Conservation (phyloP, 2,329 filamentous ascomycete genomes). For the Epichloe scottii region DNA sequence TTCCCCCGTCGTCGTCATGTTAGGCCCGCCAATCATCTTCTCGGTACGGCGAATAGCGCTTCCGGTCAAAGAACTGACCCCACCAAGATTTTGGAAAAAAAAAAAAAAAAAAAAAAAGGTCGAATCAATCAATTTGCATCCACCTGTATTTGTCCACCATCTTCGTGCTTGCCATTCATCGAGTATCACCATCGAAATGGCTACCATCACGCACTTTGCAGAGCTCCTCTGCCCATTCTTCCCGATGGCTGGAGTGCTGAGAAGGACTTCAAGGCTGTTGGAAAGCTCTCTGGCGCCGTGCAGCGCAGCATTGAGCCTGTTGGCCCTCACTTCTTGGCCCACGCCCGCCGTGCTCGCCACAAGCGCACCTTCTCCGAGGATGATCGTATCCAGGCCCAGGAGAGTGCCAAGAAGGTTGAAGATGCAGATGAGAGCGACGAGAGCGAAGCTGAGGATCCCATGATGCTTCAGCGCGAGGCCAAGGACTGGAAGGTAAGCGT, state of each 20-base stretch:
- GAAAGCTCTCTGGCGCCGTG: slow-evolving; percentile 61
- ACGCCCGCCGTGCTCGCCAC: slow-evolving; percentile 89
- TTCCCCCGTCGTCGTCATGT: slow-evolving; percentile 8
- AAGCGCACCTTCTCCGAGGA: slow-evolving; percentile 98
- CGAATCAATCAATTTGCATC: neutral
- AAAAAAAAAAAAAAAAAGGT: slow-evolving; percentile 8
- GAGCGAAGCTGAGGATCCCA: slow-evolving; percentile 83
- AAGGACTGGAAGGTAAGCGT: slow-evolving; percentile 93
- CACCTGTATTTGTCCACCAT: slow-evolving; percentile 3
- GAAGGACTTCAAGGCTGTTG: slow-evolving; percentile 83
- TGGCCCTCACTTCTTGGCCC: slow-evolving; percentile 93
- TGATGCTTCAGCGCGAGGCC: slow-evolving; percentile 84
- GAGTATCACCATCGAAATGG: slow-evolving; percentile 36
- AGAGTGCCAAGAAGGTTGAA: slow-evolving; percentile 91
- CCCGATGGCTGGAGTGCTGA: slow-evolving; percentile 73
- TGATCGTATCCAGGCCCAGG: slow-evolving; percentile 90
- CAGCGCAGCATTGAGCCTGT: slow-evolving; percentile 90
- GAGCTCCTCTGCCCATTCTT: slow-evolving; percentile 57
- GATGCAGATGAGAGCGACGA: slow-evolving; percentile 82
- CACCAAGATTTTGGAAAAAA: slow-evolving; percentile 3
- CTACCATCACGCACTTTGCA: slow-evolving; percentile 46
- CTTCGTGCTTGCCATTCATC: slow-evolving; percentile 8
- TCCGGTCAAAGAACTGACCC: neutral
- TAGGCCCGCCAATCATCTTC: neutral
- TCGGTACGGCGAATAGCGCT: neutral